Evolutionary conservation across 2,329 filamentous ascomycete species (phyloP), one percentile per base, ranked within the genome.

Genomic region (Arthrobotrys sinensis): DNA sequence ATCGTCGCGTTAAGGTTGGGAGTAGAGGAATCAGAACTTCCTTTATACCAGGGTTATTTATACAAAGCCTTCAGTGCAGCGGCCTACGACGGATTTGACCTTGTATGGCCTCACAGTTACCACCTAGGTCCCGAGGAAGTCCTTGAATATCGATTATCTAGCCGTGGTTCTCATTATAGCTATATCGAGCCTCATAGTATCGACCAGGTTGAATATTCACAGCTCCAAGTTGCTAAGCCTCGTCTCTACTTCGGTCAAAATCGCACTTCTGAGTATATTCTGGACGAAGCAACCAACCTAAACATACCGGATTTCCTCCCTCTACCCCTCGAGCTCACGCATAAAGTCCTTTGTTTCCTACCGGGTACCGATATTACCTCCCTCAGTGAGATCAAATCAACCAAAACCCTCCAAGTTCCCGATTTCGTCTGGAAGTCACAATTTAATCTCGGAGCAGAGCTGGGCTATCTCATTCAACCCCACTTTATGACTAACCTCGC

Each of bases 391-490:
- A 50, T 73, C 1, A 38, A 57, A 16, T 66, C 60, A 24, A 19
- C 5, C 8, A 48, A 24, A 60, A 66, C 60, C 0, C 24, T 73
- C 5, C 69, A 66, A 16, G 62, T 73, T 14, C 69, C 69, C 3
- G 69, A 73, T 21, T 60, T 48, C 34, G 40, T 73, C 38, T 73
- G 69, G 69, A 73, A 66, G n/a, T 48, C 36, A 11, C 69, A 66
- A 43, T 65, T 73, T 28, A 14, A 65, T 24, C 32, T 43, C 3
- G 60, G 62, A n/a, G 60, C 60, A 11, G 60, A 73, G 43, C 19
- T 73, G 0, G 69, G 50, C 4, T 66, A 28, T 38, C 7, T 66
- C 7, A 3, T 66, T 4, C 45, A 73, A 16, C 38, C 38, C 2
- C 60, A 40, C 14, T 60, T 50, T 8, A 60, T 60, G 36, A n/a